phyloP scores from a whole-genome alignment of 371 early-diverging fungal genomes.

The Mucor velutinosus region DNA sequence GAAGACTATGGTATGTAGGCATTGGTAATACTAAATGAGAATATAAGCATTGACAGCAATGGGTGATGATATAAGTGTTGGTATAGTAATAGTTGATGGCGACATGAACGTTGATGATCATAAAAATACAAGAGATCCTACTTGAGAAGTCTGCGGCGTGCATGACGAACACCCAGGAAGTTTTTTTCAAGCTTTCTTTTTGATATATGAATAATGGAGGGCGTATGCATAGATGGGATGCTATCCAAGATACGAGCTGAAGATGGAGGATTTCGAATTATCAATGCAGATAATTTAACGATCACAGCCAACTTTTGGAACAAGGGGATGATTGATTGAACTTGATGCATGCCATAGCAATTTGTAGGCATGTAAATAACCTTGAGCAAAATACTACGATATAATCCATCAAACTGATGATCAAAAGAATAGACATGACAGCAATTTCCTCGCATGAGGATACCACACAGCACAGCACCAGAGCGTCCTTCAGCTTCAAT shows the following conservation, averaged over 20 bases:
- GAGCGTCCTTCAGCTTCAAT: not conserved
- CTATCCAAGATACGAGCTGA: not conserved
- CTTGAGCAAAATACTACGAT: not conserved
- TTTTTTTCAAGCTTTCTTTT: constrained; percentile 1
- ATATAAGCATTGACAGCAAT: no score
- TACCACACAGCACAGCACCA: not conserved
- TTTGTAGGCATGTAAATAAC: not conserved
- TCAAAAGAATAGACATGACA: not conserved
- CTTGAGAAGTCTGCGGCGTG: not conserved
- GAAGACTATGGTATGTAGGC: no score
- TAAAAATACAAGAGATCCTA: no score
- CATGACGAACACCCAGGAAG: not conserved
- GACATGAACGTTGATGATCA: no score
- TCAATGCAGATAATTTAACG: constrained; percentile 1
- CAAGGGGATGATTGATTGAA: not conserved
- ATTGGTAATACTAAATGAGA: no score
- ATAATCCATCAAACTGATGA: not conserved
- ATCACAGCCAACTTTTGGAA: not conserved
- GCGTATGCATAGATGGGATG: not conserved
- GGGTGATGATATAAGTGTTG: no score
- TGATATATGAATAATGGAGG: not conserved
- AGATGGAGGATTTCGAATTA: not conserved
- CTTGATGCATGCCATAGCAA: not conserved
- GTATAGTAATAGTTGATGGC: no score
- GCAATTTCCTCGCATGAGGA: not conserved